These are phyloP conservation scores for Colletotrichum higginsianum DNA, from an alignment of 2,329 filamentous ascomycete genomes.

Conservation along the genomic window DNA sequence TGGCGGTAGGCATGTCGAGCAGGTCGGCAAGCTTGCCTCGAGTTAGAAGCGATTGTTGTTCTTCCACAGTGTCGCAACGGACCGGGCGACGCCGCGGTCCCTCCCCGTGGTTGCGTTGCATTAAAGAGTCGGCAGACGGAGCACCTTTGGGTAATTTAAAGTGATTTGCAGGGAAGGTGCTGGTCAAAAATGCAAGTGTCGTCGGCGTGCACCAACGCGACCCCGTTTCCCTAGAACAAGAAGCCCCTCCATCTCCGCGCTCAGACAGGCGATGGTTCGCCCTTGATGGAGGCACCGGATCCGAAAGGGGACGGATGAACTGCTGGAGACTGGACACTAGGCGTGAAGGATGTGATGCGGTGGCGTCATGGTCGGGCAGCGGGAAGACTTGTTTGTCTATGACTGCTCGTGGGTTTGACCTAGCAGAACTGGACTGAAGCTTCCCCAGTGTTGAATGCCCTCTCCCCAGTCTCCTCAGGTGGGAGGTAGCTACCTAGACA, in stretches of 20 bases:
- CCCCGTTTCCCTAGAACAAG: slow-evolving; percentile 10
- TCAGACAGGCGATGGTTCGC: slow-evolving; percentile 35
- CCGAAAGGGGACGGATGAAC: slow-evolving; percentile 24
- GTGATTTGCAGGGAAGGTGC: slow-evolving; percentile 35
- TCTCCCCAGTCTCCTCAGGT: too few species aligned
- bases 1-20: slow-evolving; percentile 5
- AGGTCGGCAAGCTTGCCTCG: neutral
- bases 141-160: slow-evolving; percentile 27
- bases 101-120: slow-evolving; percentile 37
- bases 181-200: slow-evolving; percentile 24
- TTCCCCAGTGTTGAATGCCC: too few species aligned
- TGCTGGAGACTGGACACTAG: neutral
- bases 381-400: neutral
- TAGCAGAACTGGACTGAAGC: too few species aligned
- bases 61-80: slow-evolving; percentile 32
- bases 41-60: slow-evolving; percentile 25
- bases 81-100: slow-evolving; percentile 33
- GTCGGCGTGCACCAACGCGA: slow-evolving; percentile 30
- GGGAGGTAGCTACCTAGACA: too few species aligned
- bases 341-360: neutral
- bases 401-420: neutral
- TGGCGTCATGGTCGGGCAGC: neutral
- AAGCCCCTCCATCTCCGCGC: slow-evolving; percentile 28
- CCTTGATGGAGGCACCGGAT: slow-evolving; percentile 30
- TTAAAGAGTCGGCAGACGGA: slow-evolving; percentile 34